Evolutionary conservation across 306 rosid species (phyloP).

Genomic region (Trichosanthes cucumerina): DNA sequence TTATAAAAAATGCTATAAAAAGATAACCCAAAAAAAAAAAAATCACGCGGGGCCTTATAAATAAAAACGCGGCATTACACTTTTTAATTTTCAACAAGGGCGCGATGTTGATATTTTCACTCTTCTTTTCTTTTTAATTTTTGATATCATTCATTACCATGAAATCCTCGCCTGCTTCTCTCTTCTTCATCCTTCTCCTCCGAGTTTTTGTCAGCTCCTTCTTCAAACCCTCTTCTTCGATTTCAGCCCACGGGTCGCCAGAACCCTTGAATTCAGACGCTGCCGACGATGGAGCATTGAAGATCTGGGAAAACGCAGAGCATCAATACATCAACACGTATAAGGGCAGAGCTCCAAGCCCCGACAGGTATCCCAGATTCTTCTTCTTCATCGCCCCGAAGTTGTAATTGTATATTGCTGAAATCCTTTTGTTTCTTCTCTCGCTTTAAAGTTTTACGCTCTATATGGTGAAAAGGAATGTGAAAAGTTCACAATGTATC

Average conservation of each 20-base stretch:
- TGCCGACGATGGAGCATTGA: constrained; percentile 29
- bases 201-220: constrained; percentile 48
- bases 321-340: constrained; percentile 37
- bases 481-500: not conserved
- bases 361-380: constrained; percentile 15
- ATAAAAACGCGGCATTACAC: no score
- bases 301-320: constrained; percentile 49
- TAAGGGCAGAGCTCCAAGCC: constrained; percentile 29
- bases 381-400: not conserved
- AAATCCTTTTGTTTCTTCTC: not conserved
- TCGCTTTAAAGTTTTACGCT: not conserved
- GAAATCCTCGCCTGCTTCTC: no score
- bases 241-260: constrained; percentile 12
- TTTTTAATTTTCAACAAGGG: no score
- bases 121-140: no score
- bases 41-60: no score
- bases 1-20: no score
- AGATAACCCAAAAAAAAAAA: no score
- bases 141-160: no score
- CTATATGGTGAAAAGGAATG: constrained; percentile 8
- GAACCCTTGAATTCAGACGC: constrained; percentile 7
- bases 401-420: not conserved
- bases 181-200: no score
- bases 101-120: no score
- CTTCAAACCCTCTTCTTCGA: constrained; percentile 39